Conservation (phyloP, 1,139 yeast species). For the Pichia norvegensis region DNA sequence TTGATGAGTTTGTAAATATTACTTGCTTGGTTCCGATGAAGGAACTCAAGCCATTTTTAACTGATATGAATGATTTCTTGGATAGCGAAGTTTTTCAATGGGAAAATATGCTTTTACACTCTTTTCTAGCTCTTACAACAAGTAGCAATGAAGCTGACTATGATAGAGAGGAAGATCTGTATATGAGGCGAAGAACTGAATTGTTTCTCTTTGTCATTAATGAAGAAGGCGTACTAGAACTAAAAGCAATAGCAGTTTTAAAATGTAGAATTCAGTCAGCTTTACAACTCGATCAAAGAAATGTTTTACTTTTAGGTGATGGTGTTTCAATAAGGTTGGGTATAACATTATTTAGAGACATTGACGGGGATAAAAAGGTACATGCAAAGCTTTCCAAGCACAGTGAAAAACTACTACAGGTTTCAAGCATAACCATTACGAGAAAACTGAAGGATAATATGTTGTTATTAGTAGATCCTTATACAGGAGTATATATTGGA, state of each 20-base stretch:
- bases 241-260: constrained; percentile 5
- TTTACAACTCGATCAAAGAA: not conserved
- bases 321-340: not conserved
- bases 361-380: not conserved
- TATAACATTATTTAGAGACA: constrained; percentile 3
- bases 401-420: not conserved
- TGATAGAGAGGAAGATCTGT: constrained; percentile 5
- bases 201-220: constrained; percentile 5
- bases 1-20: constrained; percentile 6
- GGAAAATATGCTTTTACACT: not conserved
- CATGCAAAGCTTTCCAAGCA: constrained; percentile 3
- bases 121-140: constrained; percentile 7
- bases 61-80: constrained; percentile 3
- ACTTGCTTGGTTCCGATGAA: not conserved
- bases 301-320: constrained; percentile 2
- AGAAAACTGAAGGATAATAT: not conserved
- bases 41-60: not conserved
- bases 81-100: not conserved
- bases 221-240: not conserved
- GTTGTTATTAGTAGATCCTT: constrained; percentile 7
- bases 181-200: constrained; percentile 4
- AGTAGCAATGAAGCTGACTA: constrained; percentile 3
- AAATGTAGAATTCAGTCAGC: constrained; percentile 1
- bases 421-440: not conserved
- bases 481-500: constrained; percentile 4